Conservation (phyloP, 306 rosid species). For the Abrus pulchellus region DNA sequence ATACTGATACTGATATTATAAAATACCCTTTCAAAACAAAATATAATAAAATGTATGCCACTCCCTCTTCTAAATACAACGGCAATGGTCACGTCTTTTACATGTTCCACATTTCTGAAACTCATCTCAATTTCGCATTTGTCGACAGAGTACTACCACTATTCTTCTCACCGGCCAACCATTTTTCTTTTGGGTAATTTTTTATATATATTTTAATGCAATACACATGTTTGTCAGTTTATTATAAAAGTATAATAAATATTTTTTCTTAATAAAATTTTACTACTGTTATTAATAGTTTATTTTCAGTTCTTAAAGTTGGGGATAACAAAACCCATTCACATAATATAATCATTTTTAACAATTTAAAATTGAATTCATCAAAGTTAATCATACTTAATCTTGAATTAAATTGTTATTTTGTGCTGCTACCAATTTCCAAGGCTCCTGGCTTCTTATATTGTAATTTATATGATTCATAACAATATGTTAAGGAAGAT, state of each 20-base stretch:
- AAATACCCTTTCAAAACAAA: background rate
- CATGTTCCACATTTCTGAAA: slow-evolving; percentile 31
- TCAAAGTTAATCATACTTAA: too few relatives aligned
- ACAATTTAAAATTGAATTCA: too few relatives aligned
- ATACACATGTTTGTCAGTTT: too few relatives aligned
- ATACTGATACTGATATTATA: background rate
- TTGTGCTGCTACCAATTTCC: background rate
- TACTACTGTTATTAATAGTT: too few relatives aligned
- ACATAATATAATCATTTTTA: too few relatives aligned
- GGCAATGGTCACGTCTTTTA: background rate
- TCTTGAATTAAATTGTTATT: background rate
- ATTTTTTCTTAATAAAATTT: too few relatives aligned
- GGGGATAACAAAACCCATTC: too few relatives aligned
- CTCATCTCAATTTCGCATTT: background rate
- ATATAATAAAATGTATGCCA: background rate
- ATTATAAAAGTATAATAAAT: too few relatives aligned
- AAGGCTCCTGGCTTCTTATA: background rate
- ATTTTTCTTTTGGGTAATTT: too few relatives aligned
- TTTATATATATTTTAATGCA: too few relatives aligned
- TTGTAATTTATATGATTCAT: background rate
- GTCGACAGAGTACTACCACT: background rate
- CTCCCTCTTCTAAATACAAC: slow-evolving; percentile 24
- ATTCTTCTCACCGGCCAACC: background rate
- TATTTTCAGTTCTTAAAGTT: too few relatives aligned
- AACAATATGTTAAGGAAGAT: background rate